phyloP scores from a whole-genome alignment of 208 protist genomes.

The Blechomonas ayalai region DNA sequence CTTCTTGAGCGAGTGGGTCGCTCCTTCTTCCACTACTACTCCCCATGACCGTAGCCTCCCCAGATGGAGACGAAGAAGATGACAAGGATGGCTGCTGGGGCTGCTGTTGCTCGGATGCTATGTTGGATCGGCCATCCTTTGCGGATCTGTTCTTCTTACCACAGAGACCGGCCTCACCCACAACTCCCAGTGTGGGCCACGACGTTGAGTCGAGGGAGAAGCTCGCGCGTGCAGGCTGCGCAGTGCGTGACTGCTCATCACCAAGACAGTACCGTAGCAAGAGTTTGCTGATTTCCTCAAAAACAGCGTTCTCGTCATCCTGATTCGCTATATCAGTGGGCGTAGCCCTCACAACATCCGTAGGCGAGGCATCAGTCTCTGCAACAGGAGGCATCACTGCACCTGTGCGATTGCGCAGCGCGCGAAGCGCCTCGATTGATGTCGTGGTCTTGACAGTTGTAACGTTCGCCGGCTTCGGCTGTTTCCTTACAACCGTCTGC shows the following conservation, averaged over 20 bases:
- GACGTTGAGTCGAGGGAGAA: too few species aligned
- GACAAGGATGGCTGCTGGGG: neutral
- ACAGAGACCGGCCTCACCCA: too few species aligned
- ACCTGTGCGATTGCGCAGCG: constrained; percentile 25
- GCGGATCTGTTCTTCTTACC: too few species aligned
- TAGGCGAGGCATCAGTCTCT: neutral
- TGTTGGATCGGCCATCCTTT: too few species aligned
- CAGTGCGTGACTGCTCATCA: neutral
- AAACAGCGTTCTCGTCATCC: constrained; percentile 18
- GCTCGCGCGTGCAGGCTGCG: too few species aligned
- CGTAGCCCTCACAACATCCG: neutral
- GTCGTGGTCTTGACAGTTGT: constrained; percentile 25
- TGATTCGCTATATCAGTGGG: neutral
- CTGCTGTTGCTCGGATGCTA: too few species aligned
- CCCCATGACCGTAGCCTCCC: neutral
- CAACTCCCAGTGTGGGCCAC: too few species aligned
- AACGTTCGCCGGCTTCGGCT: constrained; percentile 7
- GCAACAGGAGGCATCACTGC: neutral
- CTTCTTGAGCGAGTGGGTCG: constrained; percentile 12
- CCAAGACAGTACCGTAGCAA: constrained; percentile 40
- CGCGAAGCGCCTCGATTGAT: constrained; percentile 34
- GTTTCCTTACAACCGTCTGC: constrained; percentile 5
- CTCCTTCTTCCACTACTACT: constrained; percentile 1
- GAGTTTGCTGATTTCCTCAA: constrained; percentile 46
- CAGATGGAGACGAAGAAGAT: neutral